Evolutionary conservation across 257 asterid genomes (phyloP).

Genomic region (Solanum tarijense): DNA sequence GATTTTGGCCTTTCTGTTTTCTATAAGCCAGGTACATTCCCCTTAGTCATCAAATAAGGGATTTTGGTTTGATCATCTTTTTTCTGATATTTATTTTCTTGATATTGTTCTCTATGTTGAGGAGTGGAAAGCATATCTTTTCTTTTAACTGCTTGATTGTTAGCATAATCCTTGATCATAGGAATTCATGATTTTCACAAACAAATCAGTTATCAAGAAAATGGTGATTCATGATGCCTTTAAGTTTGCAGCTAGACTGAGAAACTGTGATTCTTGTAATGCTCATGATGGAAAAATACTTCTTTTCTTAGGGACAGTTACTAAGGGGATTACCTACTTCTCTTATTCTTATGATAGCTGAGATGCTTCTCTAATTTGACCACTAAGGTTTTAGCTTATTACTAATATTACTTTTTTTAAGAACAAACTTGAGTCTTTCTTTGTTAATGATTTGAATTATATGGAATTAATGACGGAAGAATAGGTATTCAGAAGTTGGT

Average conservation of each 20-base stretch:
- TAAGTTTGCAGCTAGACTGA: background rate
- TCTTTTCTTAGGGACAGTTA: background rate
- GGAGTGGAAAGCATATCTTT: background rate
- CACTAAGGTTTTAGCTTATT: background rate
- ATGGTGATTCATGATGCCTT: background rate
- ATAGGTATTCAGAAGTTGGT: background rate
- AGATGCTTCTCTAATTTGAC: background rate
- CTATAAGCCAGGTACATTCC: constrained; percentile 61
- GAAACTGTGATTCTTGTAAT: background rate
- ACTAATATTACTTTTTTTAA: background rate
- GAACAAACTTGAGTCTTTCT: background rate
- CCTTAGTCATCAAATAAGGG: background rate
- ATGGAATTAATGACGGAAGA: background rate
- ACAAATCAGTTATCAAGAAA: background rate
- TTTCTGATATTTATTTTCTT: background rate
- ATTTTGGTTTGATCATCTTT: background rate
- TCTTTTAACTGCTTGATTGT: background rate
- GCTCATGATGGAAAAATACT: background rate
- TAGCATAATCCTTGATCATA: background rate
- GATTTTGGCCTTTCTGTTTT: constrained; percentile 90
- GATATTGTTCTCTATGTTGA: background rate
- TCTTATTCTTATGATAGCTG: background rate
- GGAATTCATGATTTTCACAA: background rate
- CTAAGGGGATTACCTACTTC: background rate
- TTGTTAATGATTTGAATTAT: background rate